Base-by-base conservation (phyloP, 805 yeast genomes). In the Scheffersomyces stipitis region DNA sequence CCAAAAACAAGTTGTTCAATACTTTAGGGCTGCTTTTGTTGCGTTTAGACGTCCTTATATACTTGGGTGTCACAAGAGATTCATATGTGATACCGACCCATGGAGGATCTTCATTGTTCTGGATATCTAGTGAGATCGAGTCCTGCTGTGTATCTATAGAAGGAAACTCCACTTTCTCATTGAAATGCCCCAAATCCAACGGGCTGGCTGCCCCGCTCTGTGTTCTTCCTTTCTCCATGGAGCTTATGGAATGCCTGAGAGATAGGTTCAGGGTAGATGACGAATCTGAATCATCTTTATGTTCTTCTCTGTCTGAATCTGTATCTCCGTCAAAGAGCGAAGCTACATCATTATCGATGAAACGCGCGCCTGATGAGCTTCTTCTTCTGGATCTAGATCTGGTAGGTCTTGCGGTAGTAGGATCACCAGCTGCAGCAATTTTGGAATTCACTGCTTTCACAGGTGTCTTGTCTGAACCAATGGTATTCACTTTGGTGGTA, bases 1-100 rank as follows among this genome's bases (percentile, higher is more conserved):
- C 85, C 27, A 83, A 54, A 37, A 83, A 81, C 38, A 82, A 53
- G 44, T 80, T 68, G 38, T 72, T 66, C 38, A 78, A 64, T 4
- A 71, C 64, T 27, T 63, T 62, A 3, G 75, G 75, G 17, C 79
- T 60, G 24, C 65, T 62, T 36, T 66, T 69, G 34, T 75, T 69
- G 41, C 67, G 73, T 39, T 71, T 71, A 44, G 67, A 67, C 6
- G 73, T 60, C 48, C 72, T 76, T 29, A 80, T 64, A 54, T 81
- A 76, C 38, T 71, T 75, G n/a, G 87, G 84, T 24, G 73, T 62
- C 22, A 63, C 58, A 18, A 78, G 54, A 22, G 75, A 67, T 37
- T 69, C 64, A 56, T 41, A 64, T 56, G 37, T 68, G 26, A 66
- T 47, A 5, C 64, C 66, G 4, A 51, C 52, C 64, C 69, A 62